Evolutionary conservation across 2,329 filamentous ascomycete genomes (phyloP).

Genomic region (Chalaropsis thielavioides): DNA sequence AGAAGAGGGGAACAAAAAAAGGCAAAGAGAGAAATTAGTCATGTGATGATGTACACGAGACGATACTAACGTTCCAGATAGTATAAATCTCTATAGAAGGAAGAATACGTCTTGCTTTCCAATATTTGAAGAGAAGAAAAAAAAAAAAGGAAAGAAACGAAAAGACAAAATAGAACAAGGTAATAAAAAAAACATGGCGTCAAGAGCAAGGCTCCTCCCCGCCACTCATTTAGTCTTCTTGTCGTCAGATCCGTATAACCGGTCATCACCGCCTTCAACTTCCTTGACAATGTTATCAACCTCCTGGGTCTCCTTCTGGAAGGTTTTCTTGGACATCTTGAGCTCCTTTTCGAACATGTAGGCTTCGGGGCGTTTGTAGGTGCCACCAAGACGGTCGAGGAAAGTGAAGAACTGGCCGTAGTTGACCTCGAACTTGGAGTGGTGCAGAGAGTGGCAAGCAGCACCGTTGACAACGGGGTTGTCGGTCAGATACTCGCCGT

Average conservation of each 20-base stretch:
- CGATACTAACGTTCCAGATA: neutral
- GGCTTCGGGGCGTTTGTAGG: slow-evolving; percentile 72
- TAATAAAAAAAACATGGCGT: neutral
- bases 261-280: slow-evolving; percentile 46
- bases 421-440: slow-evolving; percentile 47
- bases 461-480: slow-evolving; percentile 87
- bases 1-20: neutral
- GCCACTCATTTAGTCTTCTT: slow-evolving; percentile 33
- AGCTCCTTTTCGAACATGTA: slow-evolving; percentile 72
- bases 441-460: slow-evolving; percentile 72
- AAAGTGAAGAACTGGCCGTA: slow-evolving; percentile 90
- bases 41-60: neutral
- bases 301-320: slow-evolving; percentile 61
- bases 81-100: neutral
- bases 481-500: slow-evolving; percentile 86
- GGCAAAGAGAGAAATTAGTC: neutral
- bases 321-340: slow-evolving; percentile 71
- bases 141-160: neutral
- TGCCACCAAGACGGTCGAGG: slow-evolving; percentile 78
- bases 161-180: neutral
- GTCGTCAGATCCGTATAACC: slow-evolving; percentile 30
- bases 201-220: neutral
- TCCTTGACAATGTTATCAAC: slow-evolving; percentile 64
- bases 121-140: neutral
- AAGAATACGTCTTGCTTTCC: neutral